A percentile compares a stretch with the other conserved stretches of the same genome.
Evolutionary conservation across 306 rosid species (phyloP).

Genomic region (Nissolia schottii): DNA sequence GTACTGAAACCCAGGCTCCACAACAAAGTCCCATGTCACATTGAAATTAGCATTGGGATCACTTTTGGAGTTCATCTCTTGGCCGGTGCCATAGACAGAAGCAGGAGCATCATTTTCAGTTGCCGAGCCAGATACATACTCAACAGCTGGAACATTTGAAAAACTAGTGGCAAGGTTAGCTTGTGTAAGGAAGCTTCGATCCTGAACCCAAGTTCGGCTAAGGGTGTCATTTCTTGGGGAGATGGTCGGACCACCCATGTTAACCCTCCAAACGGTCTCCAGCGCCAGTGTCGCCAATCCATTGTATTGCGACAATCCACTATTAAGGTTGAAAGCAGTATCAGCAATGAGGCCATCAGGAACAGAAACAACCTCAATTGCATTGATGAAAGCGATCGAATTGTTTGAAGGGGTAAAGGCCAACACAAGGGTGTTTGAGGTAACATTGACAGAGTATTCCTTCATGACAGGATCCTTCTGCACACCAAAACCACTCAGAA

Average conservation of each 20-base stretch:
- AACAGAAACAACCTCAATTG: slow-evolving; percentile 74
- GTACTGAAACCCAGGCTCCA: slow-evolving; percentile 68
- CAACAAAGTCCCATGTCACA: slow-evolving; percentile 66
- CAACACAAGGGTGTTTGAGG: slow-evolving; percentile 50
- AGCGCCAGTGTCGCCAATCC: slow-evolving; percentile 49
- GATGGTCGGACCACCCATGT: slow-evolving; percentile 82
- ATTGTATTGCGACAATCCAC: slow-evolving; percentile 19
- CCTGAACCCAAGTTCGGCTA: slow-evolving; percentile 70
- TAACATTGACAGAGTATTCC: slow-evolving; percentile 56
- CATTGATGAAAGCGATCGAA: slow-evolving; percentile 71
- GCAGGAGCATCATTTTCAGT: slow-evolving; percentile 60
- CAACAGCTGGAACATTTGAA: slow-evolving; percentile 51
- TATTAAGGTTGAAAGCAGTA: slow-evolving; percentile 21
- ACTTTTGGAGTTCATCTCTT: slow-evolving; percentile 38
- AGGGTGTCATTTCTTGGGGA: slow-evolving; percentile 57
- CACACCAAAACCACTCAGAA: slow-evolving; percentile 40
- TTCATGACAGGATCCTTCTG: slow-evolving; percentile 35
- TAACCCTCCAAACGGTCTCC: slow-evolving; percentile 81
- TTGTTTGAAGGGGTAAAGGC: slow-evolving; percentile 43
- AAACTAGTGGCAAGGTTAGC: slow-evolving; percentile 18
- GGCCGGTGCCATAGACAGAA: slow-evolving; percentile 66
- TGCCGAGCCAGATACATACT: slow-evolving; percentile 29
- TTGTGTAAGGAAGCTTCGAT: slow-evolving; percentile 34
- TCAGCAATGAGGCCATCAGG: slow-evolving; percentile 58
- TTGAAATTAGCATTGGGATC: slow-evolving; percentile 57